Conservation (phyloP, 495 filamentous ascomycete genomes). For the Sordaria brevicollis region DNA sequence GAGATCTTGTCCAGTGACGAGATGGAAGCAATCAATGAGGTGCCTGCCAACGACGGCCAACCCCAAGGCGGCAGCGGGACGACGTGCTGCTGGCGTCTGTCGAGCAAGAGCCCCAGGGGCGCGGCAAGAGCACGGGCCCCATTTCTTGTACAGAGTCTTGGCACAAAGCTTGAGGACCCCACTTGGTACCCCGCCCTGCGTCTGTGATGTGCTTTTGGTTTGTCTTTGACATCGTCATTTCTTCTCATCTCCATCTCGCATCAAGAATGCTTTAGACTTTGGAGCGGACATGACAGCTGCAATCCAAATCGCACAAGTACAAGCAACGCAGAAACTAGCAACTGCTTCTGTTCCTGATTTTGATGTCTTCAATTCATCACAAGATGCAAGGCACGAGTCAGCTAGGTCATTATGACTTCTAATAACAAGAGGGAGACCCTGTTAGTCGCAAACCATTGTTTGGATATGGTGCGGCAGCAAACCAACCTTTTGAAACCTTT, state of each 20-base stretch:
- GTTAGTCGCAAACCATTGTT: not conserved
- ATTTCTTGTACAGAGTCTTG: not conserved
- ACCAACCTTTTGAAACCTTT: not conserved
- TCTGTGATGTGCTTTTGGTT: not conserved
- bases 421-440: not conserved
- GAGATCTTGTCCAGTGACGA: not conserved
- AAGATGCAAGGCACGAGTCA: not conserved
- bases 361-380: not conserved
- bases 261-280: not conserved
- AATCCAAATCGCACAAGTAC: not conserved
- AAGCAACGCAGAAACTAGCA: not conserved
- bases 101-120: not conserved
- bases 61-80: not conserved
- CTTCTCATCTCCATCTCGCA: not conserved
- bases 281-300: not conserved
- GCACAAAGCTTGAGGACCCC: not conserved
- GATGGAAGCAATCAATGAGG: not conserved
- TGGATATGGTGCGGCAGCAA: not conserved
- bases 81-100: not conserved
- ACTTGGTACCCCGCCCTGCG: not conserved
- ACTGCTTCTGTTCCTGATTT: not conserved
- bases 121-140: not conserved
- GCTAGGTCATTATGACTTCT: not conserved
- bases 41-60: not conserved
- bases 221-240: not conserved